Conservation (phyloP, 805 yeast genomes). For the Jamesozyma gamospora region DNA sequence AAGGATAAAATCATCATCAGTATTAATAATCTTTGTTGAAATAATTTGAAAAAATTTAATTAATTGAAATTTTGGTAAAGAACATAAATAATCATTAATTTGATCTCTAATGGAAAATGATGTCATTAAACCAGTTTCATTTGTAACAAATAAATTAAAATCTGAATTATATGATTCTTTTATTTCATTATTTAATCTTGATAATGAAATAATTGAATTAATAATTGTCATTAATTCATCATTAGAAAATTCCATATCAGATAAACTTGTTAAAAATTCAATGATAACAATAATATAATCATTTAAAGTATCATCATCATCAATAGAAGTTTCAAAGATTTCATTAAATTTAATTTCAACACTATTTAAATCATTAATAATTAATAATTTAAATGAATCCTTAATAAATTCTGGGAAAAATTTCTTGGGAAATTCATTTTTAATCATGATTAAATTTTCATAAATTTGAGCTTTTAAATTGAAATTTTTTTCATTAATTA, state of each 20-base stretch:
- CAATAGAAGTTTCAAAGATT: too few relatives aligned
- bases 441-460: constrained; percentile 16
- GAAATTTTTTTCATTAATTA: constrained; percentile 5
- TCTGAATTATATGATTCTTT: constrained; percentile 47
- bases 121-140: constrained; percentile 59
- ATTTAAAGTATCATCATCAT: constrained; percentile 7
- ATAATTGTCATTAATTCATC: constrained; percentile 11
- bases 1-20: background rate
- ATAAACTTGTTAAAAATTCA: constrained; percentile 14
- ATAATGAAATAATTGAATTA: constrained; percentile 30
- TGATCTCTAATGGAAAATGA: constrained; percentile 51
- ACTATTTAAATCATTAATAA: constrained; percentile 11
- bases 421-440: constrained; percentile 17
- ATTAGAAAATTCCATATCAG: constrained; percentile 4
- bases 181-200: constrained; percentile 35
- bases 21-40: background rate
- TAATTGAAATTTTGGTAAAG: constrained; percentile 29
- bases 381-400: constrained; percentile 7
- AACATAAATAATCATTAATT: constrained; percentile 45
- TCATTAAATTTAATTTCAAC: background rate
- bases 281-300: constrained; percentile 17
- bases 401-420: constrained; percentile 8
- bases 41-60: constrained; percentile 3
- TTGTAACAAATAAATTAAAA: constrained; percentile 60
- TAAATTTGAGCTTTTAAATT: constrained; percentile 13